Conservation (phyloP, 805 yeast genomes). For the Geotrichum ghanense region DNA sequence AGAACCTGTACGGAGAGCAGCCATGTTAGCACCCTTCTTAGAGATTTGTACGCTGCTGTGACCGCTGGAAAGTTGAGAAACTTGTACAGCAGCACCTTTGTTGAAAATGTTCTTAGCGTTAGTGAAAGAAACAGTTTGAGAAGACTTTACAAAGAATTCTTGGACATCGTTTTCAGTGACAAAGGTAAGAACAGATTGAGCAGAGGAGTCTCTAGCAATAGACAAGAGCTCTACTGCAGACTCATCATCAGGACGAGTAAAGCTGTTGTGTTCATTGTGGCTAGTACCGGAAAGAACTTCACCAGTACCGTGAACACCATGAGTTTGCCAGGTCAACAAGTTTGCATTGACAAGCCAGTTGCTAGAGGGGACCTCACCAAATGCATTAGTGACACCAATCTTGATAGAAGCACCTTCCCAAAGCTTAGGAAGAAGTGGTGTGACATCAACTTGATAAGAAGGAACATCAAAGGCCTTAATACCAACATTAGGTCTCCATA, state of each 20-base stretch:
- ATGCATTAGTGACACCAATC: slow-evolving; percentile 35
- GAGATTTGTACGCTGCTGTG: background rate
- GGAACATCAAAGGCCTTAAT: slow-evolving; percentile 63
- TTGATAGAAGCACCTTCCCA: slow-evolving; percentile 46
- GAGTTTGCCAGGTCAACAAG: slow-evolving; percentile 21
- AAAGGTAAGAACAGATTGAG: background rate
- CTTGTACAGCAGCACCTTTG: slow-evolving; percentile 2
- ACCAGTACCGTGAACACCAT: slow-evolving; percentile 19
- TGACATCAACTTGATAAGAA: slow-evolving; percentile 57
- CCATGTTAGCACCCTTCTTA: background rate
- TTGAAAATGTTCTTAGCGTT: slow-evolving; percentile 1
- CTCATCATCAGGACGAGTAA: background rate
- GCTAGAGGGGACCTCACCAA: slow-evolving; percentile 11
- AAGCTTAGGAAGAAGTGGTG: slow-evolving; percentile 54
- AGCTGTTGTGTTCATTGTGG: background rate
- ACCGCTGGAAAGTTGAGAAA: slow-evolving; percentile 1
- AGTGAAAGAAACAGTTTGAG: background rate
- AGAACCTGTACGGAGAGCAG: background rate
- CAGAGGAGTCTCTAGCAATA: background rate
- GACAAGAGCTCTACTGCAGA: background rate
- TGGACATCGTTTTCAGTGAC: background rate
- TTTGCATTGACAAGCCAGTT: slow-evolving; percentile 26
- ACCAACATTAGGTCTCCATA: slow-evolving; percentile 77
- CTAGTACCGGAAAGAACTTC: background rate
- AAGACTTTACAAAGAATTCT: background rate